A percentile compares a stretch with the other conserved stretches of the same genome.
These are phyloP conservation scores for Paulownia fortunei DNA, from an alignment of 257 asterid species.

Conservation along the genomic window DNA sequence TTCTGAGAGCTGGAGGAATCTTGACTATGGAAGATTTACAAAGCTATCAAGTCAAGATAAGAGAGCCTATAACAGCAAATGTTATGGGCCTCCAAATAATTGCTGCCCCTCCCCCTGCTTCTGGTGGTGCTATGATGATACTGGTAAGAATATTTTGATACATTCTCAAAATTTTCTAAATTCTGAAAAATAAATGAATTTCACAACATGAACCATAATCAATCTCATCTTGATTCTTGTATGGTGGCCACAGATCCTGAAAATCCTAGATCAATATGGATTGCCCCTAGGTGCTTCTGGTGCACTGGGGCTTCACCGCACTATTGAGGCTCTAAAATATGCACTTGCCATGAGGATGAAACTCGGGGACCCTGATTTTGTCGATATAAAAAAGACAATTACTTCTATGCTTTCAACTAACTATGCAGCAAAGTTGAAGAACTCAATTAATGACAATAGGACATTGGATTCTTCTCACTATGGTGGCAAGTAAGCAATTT, in stretches of 20 bases:
- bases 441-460: conserved; percentile 31
- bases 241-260: conserved; percentile 30
- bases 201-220: background rate
- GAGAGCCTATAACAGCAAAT: conserved; percentile 37
- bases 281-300: conserved; percentile 15
- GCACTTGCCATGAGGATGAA: conserved; percentile 47
- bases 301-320: conserved; percentile 41
- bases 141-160: conserved; percentile 35
- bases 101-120: conserved; percentile 55
- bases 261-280: conserved; percentile 48
- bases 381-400: background rate
- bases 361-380: conserved; percentile 53
- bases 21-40: conserved; percentile 40
- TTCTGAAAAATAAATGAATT: background rate
- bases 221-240: background rate
- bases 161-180: no score
- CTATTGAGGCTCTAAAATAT: conserved; percentile 49
- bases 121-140: conserved; percentile 48
- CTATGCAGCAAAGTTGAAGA: conserved; percentile 37
- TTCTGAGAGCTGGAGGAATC: conserved; percentile 44
- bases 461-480: conserved; percentile 44
- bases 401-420: conserved; percentile 43
- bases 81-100: conserved; percentile 40
- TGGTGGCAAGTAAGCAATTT: conserved; percentile 43
- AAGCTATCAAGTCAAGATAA: conserved; percentile 39